Percentiles rank a stretch among this genome's conserved stretches.
Conservation (phyloP, 1,284 basidiomycete species). For the Ceraceosorus guamensis region DNA sequence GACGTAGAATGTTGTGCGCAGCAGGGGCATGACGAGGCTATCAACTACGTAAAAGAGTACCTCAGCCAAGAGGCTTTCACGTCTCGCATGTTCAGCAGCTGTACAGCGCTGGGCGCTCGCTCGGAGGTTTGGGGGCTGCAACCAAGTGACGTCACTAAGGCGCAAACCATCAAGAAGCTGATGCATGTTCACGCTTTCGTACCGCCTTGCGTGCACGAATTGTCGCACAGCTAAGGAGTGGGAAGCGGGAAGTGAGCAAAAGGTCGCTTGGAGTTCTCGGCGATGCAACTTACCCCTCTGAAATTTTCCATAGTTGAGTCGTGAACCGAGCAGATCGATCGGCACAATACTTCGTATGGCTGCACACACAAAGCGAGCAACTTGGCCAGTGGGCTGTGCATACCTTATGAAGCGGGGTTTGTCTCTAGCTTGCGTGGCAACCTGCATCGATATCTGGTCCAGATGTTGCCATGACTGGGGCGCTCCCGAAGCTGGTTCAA, state of each 20-base stretch:
- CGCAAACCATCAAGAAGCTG: constrained; percentile 68
- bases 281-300: constrained; percentile 56
- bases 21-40: constrained; percentile 68
- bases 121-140: constrained; percentile 52
- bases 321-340: constrained; percentile 67
- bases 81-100: constrained; percentile 64
- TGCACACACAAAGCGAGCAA: constrained; percentile 35
- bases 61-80: constrained; percentile 70
- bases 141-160: constrained; percentile 73
- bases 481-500: too few species aligned
- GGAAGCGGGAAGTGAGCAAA: not conserved
- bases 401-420: constrained; percentile 4
- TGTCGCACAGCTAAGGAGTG: not conserved
- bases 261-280: not conserved
- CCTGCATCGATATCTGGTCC: too few species aligned
- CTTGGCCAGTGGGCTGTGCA: constrained; percentile 57
- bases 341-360: constrained; percentile 69
- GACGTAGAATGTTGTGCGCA: constrained; percentile 87
- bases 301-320: constrained; percentile 62
- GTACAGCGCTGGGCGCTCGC: constrained; percentile 49
- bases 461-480: too few species aligned
- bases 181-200: constrained; percentile 76
- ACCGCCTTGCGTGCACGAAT: constrained; percentile 68
- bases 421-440: too few species aligned
- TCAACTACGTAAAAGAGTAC: constrained; percentile 91